Evolutionary conservation across 2,329 filamentous ascomycete genomes (phyloP).

Genomic region (Beauveria medogensis): DNA sequence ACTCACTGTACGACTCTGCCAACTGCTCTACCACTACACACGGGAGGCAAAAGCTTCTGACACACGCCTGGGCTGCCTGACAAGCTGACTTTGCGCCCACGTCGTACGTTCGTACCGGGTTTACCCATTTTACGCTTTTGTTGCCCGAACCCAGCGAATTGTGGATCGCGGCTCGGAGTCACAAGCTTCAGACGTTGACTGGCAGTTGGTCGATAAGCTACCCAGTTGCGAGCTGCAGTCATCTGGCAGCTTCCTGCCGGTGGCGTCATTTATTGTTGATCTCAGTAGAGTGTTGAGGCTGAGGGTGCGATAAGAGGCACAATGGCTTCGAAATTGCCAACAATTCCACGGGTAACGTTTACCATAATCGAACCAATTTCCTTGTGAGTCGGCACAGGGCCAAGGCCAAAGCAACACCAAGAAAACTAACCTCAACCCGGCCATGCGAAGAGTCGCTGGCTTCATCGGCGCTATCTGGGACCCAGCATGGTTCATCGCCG

Average conservation of each 20-base stretch:
- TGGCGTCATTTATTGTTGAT: constrained; percentile 10
- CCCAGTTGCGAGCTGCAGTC: constrained; percentile 5
- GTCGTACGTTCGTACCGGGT: constrained; percentile 5
- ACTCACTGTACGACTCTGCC: neutral
- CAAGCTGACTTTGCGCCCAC: neutral
- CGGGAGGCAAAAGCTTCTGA: neutral
- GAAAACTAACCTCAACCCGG: neutral
- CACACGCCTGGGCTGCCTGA: neutral
- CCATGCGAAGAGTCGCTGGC: constrained; percentile 46
- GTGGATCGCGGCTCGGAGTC: constrained; percentile 12
- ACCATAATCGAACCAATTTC: constrained; percentile 62
- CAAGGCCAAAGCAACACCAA: neutral
- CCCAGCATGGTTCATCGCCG: constrained; percentile 53
- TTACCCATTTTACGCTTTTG: neutral
- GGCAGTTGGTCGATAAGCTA: constrained; percentile 9
- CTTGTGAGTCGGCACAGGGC: constrained; percentile 39
- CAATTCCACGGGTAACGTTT: constrained; percentile 57
- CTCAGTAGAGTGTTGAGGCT: neutral
- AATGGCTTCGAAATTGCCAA: constrained; percentile 56
- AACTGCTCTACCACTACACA: neutral
- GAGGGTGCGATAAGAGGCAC: constrained; percentile 6
- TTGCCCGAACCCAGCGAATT: constrained; percentile 11
- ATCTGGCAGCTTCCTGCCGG: constrained; percentile 6
- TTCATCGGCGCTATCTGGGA: constrained; percentile 47
- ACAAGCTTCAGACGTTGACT: constrained; percentile 6